These are phyloP conservation scores for Cyberlindnera xylosilytica DNA, from an alignment of 805 yeast species.

Conservation along the genomic window DNA sequence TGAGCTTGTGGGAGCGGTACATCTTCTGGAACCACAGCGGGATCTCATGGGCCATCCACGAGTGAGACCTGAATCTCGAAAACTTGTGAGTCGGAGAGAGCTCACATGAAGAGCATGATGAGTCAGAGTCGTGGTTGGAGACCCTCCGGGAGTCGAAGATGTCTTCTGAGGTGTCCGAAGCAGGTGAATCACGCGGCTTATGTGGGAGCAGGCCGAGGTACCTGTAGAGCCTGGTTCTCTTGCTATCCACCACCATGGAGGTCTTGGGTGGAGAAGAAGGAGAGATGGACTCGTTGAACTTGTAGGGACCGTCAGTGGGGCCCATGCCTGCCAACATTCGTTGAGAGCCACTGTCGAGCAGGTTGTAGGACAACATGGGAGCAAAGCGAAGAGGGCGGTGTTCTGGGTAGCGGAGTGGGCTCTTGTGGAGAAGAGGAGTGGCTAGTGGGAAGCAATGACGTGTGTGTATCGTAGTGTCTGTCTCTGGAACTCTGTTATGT, in stretches of 20 bases:
- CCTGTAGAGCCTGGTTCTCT: not conserved
- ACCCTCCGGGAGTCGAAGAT: not conserved
- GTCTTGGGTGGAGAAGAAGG: too few species aligned
- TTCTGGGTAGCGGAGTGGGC: too few species aligned
- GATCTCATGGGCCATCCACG: not conserved
- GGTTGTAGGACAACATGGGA: constrained; percentile 1
- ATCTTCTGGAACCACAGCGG: constrained; percentile 5
- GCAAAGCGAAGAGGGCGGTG: too few species aligned
- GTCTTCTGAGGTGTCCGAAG: not conserved
- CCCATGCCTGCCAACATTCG: not conserved
- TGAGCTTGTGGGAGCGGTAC: not conserved
- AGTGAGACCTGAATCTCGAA: not conserved
- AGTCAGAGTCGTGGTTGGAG: not conserved
- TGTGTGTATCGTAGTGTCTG: too few species aligned
- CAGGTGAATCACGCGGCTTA: not conserved
- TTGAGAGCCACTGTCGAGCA: not conserved
- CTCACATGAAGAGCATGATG: not conserved
- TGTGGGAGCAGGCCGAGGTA: not conserved
- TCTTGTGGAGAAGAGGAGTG: too few species aligned
- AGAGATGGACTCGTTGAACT: too few species aligned
- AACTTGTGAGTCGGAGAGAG: too few species aligned
- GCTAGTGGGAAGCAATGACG: too few species aligned
- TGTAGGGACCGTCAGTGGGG: too few species aligned
- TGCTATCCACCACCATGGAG: not conserved
- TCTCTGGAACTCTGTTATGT: too few species aligned